Evolutionary conservation across 2,329 filamentous ascomycete genomes (phyloP).

Genomic region (Ascochyta koolunga): DNA sequence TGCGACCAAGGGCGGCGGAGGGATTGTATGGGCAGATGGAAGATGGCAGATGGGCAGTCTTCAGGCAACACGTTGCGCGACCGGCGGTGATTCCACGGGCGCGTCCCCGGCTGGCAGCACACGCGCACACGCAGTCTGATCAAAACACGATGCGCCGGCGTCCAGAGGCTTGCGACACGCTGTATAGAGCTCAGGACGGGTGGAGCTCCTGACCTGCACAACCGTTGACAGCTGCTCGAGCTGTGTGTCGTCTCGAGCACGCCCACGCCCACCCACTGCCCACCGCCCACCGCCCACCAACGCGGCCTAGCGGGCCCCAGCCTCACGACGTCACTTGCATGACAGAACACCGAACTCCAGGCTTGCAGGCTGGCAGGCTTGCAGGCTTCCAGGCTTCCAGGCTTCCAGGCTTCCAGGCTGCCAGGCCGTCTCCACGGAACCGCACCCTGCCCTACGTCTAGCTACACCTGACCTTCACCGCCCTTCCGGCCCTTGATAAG

Average conservation of each 20-base stretch:
- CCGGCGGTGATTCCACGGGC: slow-evolving; percentile 4
- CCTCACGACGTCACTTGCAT: slow-evolving; percentile 13
- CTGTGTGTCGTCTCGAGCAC: not conserved
- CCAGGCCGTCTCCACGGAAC: slow-evolving; percentile 10
- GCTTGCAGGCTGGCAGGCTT: too few relatives aligned
- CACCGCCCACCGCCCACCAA: slow-evolving; percentile 3
- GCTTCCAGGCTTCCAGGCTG: too few relatives aligned
- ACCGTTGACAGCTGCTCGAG: slow-evolving; percentile 1
- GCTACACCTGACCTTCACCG: slow-evolving; percentile 11
- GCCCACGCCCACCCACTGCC: not conserved
- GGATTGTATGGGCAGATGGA: slow-evolving; percentile 10
- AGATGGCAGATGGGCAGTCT: too few relatives aligned
- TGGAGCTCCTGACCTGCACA: slow-evolving; percentile 15
- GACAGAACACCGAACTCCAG: not conserved
- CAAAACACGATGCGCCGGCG: not conserved
- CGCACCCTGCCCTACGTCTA: slow-evolving; percentile 5
- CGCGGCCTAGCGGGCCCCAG: slow-evolving; percentile 1
- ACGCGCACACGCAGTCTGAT: slow-evolving; percentile 7
- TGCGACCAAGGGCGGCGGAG: slow-evolving; percentile 17
- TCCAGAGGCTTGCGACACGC: not conserved
- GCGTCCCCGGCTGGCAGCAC: not conserved
- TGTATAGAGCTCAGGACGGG: not conserved
- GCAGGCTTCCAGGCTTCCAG: too few relatives aligned
- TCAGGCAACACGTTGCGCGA: slow-evolving; percentile 31
- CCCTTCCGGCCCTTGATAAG: slow-evolving; percentile 8